phyloP scores from a whole-genome alignment of 2,329 filamentous ascomycete genomes.

The Bretziella fagacearum region DNA sequence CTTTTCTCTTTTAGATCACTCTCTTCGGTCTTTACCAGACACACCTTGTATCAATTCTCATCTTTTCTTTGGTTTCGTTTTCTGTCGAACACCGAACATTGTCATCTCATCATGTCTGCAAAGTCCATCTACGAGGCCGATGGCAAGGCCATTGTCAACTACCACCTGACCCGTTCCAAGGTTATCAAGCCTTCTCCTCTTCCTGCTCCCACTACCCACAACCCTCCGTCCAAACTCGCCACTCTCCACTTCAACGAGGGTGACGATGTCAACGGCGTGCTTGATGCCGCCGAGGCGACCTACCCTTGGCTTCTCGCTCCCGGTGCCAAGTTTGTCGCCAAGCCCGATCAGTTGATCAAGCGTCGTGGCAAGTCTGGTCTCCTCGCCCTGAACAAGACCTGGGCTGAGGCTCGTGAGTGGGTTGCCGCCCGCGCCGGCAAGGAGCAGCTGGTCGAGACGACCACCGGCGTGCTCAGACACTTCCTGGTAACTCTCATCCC shows the following conservation, averaged over 20 bases:
- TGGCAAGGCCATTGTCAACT: constrained; percentile 99
- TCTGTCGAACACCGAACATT: background rate
- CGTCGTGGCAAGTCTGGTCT: constrained; percentile 97
- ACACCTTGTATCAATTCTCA: constrained; percentile 4
- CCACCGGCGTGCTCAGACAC: constrained; percentile 73
- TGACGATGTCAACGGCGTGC: constrained; percentile 61
- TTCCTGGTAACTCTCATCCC: constrained; percentile 48
- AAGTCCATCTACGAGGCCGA: constrained; percentile 98
- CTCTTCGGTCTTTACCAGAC: background rate
- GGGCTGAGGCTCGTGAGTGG: constrained; percentile 88
- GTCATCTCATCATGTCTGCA: constrained; percentile 29
- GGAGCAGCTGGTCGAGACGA: constrained; percentile 81
- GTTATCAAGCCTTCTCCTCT: constrained; percentile 98
- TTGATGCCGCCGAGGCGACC: constrained; percentile 88
- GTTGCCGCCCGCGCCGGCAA: constrained; percentile 84
- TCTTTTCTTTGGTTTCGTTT: background rate
- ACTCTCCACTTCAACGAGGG: constrained; percentile 88
- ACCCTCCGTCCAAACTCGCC: constrained; percentile 77
- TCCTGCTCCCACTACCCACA: constrained; percentile 68
- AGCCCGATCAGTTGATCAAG: constrained; percentile 99
- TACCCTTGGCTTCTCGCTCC: constrained; percentile 85
- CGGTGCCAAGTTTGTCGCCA: constrained; percentile 87
- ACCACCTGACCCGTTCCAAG: constrained; percentile 93
- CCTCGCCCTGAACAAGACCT: constrained; percentile 89
- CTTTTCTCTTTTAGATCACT: background rate